Evolutionary conservation across 805 yeast genomes (phyloP), one percentile per base, ranked within the genome.

Genomic region (Sugiyamaella americana): DNA sequence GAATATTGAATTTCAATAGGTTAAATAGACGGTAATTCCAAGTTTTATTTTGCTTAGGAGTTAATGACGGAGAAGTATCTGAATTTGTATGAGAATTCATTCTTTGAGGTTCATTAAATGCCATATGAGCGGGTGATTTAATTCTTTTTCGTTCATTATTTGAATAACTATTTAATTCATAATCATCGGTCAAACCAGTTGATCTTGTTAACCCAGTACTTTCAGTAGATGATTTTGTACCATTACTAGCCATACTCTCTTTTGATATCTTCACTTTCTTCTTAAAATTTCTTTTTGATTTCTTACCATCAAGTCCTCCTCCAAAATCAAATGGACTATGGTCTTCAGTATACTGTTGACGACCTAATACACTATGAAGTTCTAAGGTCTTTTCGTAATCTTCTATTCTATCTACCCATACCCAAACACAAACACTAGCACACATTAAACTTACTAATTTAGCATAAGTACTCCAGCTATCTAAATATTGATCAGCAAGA

Each of bases 321-420:
- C 13, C 20, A 17, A 35, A 35, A 30, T 46, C 30, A 16, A 37
- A 24, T 5, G 29, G 37, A 20, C 29, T 30, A 11, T 40, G 34
- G 21, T 55, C 57, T 30, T 55, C 58, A n/a, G 41, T 40, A 37
- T 49, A 54, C 29, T 41, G 44, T 34, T 52, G 53, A 16, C 49
- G 39, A 16, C 59, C 59, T 16, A 56, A 45, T 13, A 54, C 57
- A 20, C 51, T 44, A n/a, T 48, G 42, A 10, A 37, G 44, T 35
- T 52, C 50, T 3, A 29, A 30, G 19, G 32, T 34, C 20, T 34
- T 18, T 40, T 52, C 57, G 19, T 26, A 35, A n/a, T 39, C 49
- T 18, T 45, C 51, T 3, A 54, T 46, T 16, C 54, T 30, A 36
- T 56, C 57, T 26, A 53, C 43, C 58, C 58, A 54, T 24, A 36